Evolutionary conservation across 2,329 filamentous ascomycete species (phyloP), one percentile per base, ranked within the genome.

Genomic region (Diaporthe amygdali): DNA sequence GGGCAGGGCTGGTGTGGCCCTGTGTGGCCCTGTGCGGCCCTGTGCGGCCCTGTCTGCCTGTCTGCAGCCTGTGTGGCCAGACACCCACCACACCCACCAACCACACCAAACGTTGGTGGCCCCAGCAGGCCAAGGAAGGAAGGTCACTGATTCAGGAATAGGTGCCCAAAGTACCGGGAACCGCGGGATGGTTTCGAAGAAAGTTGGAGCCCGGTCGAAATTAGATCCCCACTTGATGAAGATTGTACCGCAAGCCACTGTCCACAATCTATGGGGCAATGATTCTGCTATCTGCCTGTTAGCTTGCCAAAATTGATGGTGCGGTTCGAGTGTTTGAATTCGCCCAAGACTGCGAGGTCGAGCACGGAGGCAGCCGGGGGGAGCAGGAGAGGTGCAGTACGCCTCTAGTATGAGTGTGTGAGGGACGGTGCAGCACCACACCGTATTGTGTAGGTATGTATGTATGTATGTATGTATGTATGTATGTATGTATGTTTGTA

Each of bases 91-190:
- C 49, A 14, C 30, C 2, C 15, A 30, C 49, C n/a, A n/a, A n/a
- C 22, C 55, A 44, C 37, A 39, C 39, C 22, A 15, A 30, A 22
- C 20, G 55, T 22, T 63, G 37, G 37, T 39, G 37, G n/a, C n/a
- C n/a, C n/a, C n/a, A n/a, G n/a, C n/a, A n/a, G n/a, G 37, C 9
- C 3, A 39, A 14, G 37, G 37, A 39, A 39, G 37, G 37, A 39
- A 14, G 5, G 37, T 34, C 41, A 64, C 59, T 64, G 59, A 64
- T 64, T 64, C 59, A 64, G 59, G 44, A 49, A 25, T 34, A 49
- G 41, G 44, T 49, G 59, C 44, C 59, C 59, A 64, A 64, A 37
- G 59, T 64, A 64, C 44, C 59, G 59, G 59, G 59, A 64, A 49
- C 44, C 44, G 59, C 59, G 44, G 59, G 44, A 22, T 49, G 59